Evolutionary conservation across 306 rosid species (phyloP).

Genomic region (Ormosia emarginata): DNA sequence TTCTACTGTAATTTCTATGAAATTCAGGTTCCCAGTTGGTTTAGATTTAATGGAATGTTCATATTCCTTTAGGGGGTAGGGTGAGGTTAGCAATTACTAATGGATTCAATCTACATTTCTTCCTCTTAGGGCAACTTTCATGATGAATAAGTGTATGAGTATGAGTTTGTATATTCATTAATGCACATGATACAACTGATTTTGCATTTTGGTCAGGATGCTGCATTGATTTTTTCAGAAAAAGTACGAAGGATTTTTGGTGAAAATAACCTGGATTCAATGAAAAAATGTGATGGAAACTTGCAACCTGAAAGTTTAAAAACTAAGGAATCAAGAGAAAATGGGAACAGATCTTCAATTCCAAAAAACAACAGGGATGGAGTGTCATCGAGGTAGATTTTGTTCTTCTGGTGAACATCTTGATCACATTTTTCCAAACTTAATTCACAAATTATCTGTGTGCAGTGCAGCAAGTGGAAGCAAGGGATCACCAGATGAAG

Average conservation of each 20-base stretch:
- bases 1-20: neutral
- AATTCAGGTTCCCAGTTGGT: conserved; percentile 4
- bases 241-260: conserved; percentile 16
- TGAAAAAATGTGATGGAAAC: conserved; percentile 10
- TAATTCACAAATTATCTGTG: conserved; percentile 4
- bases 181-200: neutral
- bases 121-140: neutral
- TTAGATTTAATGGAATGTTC: neutral
- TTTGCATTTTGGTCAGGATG: conserved; percentile 37
- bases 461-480: conserved; percentile 26
- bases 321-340: conserved; percentile 14
- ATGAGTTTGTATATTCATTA: neutral
- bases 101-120: neutral
- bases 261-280: conserved; percentile 14
- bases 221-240: conserved; percentile 19
- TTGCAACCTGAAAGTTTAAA: conserved; percentile 14
- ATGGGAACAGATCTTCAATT: conserved; percentile 12
- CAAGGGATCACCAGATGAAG: conserved; percentile 32
- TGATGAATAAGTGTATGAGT: neutral
- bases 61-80: neutral
- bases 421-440: conserved; percentile 12
- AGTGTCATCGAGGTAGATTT: conserved; percentile 41
- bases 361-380: conserved; percentile 6
- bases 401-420: neutral
- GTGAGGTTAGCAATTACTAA: neutral